Conservation (phyloP, 352 stramenopile species). For the Pythium pyrilobum region DNA sequence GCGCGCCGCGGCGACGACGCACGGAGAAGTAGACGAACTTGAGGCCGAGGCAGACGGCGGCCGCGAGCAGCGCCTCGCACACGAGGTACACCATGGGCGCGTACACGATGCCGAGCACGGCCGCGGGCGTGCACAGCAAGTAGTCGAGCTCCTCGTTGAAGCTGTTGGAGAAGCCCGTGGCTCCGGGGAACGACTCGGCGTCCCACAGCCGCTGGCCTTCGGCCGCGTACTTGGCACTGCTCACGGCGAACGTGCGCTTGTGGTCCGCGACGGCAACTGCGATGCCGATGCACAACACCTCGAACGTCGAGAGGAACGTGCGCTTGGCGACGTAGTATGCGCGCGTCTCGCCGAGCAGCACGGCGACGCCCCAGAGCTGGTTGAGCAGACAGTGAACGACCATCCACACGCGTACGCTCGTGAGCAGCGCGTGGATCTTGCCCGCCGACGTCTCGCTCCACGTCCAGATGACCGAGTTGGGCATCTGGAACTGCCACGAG, state of each 20-base stretch:
- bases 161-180: slow-evolving; percentile 33
- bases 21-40: slow-evolving; percentile 13
- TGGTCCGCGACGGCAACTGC: slow-evolving; percentile 25
- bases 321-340: slow-evolving; percentile 35
- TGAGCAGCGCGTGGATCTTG: slow-evolving; percentile 25
- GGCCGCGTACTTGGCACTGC: slow-evolving; percentile 26
- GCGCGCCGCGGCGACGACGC: not conserved
- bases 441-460: slow-evolving; percentile 24
- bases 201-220: slow-evolving; percentile 36
- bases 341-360: slow-evolving; percentile 23
- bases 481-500: slow-evolving; percentile 46
- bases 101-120: slow-evolving; percentile 26
- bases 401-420: slow-evolving; percentile 43
- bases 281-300: slow-evolving; percentile 30
- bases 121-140: slow-evolving; percentile 23
- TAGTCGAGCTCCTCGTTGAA: slow-evolving; percentile 50
- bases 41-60: slow-evolving; percentile 15
- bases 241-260: slow-evolving; percentile 21
- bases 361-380: slow-evolving; percentile 31
- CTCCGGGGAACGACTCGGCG: slow-evolving; percentile 22
- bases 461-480: slow-evolving; percentile 40
- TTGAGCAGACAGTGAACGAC: slow-evolving; percentile 35
- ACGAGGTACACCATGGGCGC: slow-evolving; percentile 30
- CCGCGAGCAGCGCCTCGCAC: slow-evolving; percentile 20
- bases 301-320: slow-evolving; percentile 32